Percentiles rank a stretch among this genome's conserved stretches.
Conservation (phyloP, 768 basidiomycete genomes). For the Amanita phalloides region DNA sequence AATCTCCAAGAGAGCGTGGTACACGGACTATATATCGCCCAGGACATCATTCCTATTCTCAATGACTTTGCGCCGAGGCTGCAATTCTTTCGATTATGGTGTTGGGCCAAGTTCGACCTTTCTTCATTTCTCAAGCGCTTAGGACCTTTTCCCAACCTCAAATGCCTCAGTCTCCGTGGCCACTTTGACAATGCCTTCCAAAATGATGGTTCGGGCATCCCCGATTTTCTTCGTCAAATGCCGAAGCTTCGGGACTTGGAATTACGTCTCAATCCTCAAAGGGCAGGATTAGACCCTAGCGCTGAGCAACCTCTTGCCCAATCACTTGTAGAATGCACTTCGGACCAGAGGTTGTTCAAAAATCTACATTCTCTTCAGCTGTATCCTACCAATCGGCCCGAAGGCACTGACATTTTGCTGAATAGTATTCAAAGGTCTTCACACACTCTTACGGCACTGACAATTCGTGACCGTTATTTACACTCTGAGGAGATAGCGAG, state of each 20-base stretch:
- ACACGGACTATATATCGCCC: constrained; percentile 10
- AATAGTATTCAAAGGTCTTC: constrained; percentile 20
- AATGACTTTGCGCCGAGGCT: constrained; percentile 24
- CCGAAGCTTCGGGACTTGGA: constrained; percentile 23
- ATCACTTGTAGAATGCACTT: constrained; percentile 22
- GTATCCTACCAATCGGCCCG: constrained; percentile 25
- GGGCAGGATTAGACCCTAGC: constrained; percentile 16
- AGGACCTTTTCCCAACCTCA: constrained; percentile 20
- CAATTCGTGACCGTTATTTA: constrained; percentile 31
- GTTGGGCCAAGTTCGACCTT: constrained; percentile 29
- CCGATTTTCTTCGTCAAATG: constrained; percentile 18
- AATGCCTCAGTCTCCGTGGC: constrained; percentile 23
- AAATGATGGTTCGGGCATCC: constrained; percentile 24
- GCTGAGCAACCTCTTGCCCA: constrained; percentile 21
- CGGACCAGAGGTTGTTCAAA: constrained; percentile 18
- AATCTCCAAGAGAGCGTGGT: constrained; percentile 8
- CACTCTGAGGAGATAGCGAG: constrained; percentile 18
- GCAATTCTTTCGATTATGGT: constrained; percentile 24
- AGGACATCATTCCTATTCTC: constrained; percentile 29
- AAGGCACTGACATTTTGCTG: constrained; percentile 24
- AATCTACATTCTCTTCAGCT: constrained; percentile 25
- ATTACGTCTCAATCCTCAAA: constrained; percentile 28
- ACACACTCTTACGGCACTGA: constrained; percentile 21
- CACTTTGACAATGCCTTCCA: constrained; percentile 28
- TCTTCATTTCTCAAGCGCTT: constrained; percentile 21